Percentiles rank a stretch among this genome's conserved stretches.
phyloP scores from a whole-genome alignment of 441 rosid genomes.

The Euphorbia celastroides region DNA sequence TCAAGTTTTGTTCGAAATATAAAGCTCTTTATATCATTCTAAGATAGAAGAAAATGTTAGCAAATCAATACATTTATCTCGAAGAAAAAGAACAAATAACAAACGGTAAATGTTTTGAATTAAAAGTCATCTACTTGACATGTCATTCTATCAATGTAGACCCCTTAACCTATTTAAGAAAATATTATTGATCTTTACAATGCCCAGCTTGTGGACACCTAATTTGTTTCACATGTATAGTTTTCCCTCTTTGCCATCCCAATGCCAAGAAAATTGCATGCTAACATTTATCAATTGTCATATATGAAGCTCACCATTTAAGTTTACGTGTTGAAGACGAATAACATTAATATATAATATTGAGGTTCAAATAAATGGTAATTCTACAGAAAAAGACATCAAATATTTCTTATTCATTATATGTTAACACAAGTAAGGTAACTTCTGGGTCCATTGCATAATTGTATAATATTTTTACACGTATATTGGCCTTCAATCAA shows the following conservation, averaged over 20 bases:
- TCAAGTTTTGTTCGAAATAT: too few relatives aligned
- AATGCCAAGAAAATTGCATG: neutral
- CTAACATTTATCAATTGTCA: neutral
- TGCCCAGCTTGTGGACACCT: neutral
- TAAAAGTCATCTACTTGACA: neutral
- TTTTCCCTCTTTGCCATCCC: neutral
- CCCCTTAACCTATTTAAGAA: neutral
- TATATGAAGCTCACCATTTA: neutral
- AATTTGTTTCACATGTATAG: neutral
- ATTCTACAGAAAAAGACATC: neutral
- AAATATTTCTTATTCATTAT: neutral
- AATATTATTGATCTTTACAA: slow-evolving; percentile 9
- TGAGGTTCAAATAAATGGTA: neutral
- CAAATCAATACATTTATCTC: too few relatives aligned
- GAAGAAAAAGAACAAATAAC: too few relatives aligned
- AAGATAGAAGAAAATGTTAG: too few relatives aligned
- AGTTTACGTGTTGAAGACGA: neutral
- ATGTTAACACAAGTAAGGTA: neutral
- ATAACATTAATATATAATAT: too few relatives aligned
- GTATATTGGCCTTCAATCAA: neutral
- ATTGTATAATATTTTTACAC: neutral
- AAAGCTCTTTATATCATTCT: too few relatives aligned
- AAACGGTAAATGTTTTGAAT: neutral
- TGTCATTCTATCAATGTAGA: neutral
- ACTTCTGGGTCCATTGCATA: neutral